Evolutionary conservation across 192 early-diverging fungal genomes (phyloP).

Genomic region (Podila verticillata): DNA sequence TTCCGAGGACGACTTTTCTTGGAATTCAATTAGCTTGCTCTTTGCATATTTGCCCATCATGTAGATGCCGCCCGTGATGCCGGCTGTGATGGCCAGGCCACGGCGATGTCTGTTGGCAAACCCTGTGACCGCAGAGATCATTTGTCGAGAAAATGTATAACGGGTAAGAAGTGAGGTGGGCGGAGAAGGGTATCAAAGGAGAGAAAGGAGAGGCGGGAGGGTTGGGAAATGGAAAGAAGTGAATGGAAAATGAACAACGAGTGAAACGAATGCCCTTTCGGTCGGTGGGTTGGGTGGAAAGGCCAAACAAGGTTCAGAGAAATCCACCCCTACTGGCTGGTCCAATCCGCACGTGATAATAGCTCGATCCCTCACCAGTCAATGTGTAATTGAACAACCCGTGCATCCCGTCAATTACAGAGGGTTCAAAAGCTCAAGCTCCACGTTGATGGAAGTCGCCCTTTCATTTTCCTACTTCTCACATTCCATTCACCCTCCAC

Average conservation of each 20-base stretch:
- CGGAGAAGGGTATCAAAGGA: neutral
- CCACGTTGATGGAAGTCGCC: too few relatives aligned
- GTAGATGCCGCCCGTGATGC: conserved; percentile 76
- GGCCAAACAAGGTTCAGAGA: neutral
- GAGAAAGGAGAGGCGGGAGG: neutral
- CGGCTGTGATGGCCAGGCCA: conserved; percentile 70
- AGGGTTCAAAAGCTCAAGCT: too few relatives aligned
- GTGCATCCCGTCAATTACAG: too few relatives aligned
- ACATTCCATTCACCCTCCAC: too few relatives aligned
- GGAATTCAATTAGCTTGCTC: conserved; percentile 77
- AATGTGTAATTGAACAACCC: too few relatives aligned
- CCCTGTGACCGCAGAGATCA: conserved; percentile 58
- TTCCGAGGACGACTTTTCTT: conserved; percentile 71
- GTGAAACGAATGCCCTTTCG: neutral
- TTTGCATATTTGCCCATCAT: conserved; percentile 78
- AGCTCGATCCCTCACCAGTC: too few relatives aligned
- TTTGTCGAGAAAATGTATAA: neutral
- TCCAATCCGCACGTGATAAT: conserved; percentile 18
- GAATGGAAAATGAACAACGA: neutral
- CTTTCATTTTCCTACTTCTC: too few relatives aligned
- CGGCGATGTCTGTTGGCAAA: conserved; percentile 76
- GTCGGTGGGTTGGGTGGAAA: conserved; percentile 7
- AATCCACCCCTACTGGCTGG: too few relatives aligned
- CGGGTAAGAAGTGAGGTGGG: neutral
- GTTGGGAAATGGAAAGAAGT: neutral